Conservation (phyloP, 352 stramenopile species). For the Pythium aquatile region DNA sequence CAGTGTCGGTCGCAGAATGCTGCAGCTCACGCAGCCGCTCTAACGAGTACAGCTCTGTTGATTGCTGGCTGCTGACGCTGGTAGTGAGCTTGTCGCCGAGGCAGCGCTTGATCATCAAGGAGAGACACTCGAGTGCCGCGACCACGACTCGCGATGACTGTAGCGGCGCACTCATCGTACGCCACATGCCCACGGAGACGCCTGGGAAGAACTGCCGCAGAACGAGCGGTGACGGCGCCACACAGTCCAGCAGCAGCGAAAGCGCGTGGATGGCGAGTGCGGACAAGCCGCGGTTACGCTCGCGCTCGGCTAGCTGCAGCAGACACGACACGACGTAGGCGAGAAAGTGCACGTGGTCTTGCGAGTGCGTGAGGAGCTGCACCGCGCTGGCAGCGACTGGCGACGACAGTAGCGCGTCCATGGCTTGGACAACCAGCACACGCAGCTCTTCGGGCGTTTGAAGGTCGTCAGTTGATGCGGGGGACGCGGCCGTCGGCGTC, state of each 20-base stretch:
- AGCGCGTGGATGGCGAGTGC: slow-evolving; percentile 11
- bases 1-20: neutral
- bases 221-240: neutral
- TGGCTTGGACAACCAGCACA: slow-evolving; percentile 38
- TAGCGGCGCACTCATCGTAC: slow-evolving; percentile 57
- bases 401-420: slow-evolving; percentile 13
- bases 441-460: slow-evolving; percentile 62
- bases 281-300: slow-evolving; percentile 16
- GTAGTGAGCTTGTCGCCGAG: slow-evolving; percentile 9
- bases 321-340: slow-evolving; percentile 63
- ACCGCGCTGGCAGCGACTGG: slow-evolving; percentile 10
- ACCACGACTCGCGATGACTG: slow-evolving; percentile 66
- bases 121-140: slow-evolving; percentile 56
- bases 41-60: slow-evolving; percentile 22
- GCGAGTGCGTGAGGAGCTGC: slow-evolving; percentile 11
- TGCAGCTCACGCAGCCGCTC: slow-evolving; percentile 22
- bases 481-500: slow-evolving; percentile 18
- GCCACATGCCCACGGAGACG: slow-evolving; percentile 61
- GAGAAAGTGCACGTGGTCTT: slow-evolving; percentile 61
- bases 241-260: neutral
- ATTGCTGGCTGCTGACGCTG: neutral
- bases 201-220: slow-evolving; percentile 76
- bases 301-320: slow-evolving; percentile 52
- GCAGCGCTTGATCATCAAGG: slow-evolving; percentile 33
- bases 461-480: neutral